Evolutionary conservation across 805 yeast genomes (phyloP), one percentile per base, ranked within the genome.

Genomic region (Ogataea methanolica): DNA sequence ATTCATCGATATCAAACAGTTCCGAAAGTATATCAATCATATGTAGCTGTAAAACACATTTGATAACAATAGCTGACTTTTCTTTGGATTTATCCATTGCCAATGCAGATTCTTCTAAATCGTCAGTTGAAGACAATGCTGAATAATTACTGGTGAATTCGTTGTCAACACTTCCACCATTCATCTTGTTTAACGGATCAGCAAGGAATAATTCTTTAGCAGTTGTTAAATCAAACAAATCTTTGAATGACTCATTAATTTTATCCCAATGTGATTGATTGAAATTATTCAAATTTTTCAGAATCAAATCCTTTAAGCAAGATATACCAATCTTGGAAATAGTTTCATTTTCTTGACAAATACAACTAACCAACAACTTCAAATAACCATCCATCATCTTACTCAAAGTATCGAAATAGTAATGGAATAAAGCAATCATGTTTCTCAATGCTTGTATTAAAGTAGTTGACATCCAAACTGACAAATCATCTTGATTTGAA

Each of bases 401-500:
- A 56, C 83, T 83, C 60, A 94, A 77, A 2, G 83, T 76, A 38
- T 79, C 87, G 63, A 91, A 94, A 67, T 87, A 92, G 53, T 83
- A 86, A 0, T 90, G 79, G 60, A 92, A 87, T 47, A 94, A 71
- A 0, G 87, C 83, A 57, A 92, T 83, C 83, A 90, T 79, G 59
- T 88, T 88, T 64, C 95, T 81, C 62, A 95, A 72, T 0, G 98
- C 98, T 67, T 94, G 99, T 53, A 95, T 90, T 66, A 94, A 76
- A 0, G 99, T 94, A 0, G 99, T 91, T 0, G 97, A 89, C 42
- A 94, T 71, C 99, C 99, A 94, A 14, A 95, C 96, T 42, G 96
- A 88, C 56, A 89, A 67, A 51, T 87, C 95, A 64, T 92, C 99
- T 56, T 83, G 87, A 53, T 78, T 80, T 49, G 80, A 80, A 50